phyloP scores from a whole-genome alignment of 2,329 filamentous ascomycete genomes.

The Leptographium procerum region DNA sequence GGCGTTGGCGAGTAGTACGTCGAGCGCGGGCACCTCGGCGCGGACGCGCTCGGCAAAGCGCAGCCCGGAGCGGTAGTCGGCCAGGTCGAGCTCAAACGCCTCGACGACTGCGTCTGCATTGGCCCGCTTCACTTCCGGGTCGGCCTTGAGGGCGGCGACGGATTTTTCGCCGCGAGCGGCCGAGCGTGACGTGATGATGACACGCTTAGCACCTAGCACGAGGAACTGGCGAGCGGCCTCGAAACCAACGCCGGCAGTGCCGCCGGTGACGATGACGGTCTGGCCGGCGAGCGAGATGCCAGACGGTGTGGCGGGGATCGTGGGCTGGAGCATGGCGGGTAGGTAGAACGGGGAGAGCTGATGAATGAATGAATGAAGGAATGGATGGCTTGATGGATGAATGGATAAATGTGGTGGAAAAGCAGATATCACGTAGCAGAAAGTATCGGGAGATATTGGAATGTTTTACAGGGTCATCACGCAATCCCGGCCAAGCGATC shows the following conservation, averaged over 20 bases:
- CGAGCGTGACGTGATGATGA: background rate
- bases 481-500: too few species aligned
- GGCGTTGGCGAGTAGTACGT: background rate
- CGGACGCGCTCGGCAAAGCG: background rate
- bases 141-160: background rate
- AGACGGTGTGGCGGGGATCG: background rate
- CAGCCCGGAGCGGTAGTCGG: background rate
- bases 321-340: background rate
- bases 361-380: too few species aligned
- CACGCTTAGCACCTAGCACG: background rate
- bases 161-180: background rate
- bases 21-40: background rate
- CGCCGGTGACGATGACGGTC: background rate
- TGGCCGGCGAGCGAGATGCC: background rate
- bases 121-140: background rate
- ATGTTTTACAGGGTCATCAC: too few species aligned
- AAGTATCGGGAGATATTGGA: too few species aligned
- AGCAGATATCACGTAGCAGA: too few species aligned
- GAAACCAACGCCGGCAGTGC: background rate
- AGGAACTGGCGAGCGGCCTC: background rate
- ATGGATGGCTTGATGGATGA: too few species aligned
- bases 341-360: too few species aligned
- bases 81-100: background rate
- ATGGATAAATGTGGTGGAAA: too few species aligned
- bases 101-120: background rate